These are phyloP conservation scores for Sechiopsis laciniata DNA, from an alignment of 306 rosid species.

Conservation along the genomic window DNA sequence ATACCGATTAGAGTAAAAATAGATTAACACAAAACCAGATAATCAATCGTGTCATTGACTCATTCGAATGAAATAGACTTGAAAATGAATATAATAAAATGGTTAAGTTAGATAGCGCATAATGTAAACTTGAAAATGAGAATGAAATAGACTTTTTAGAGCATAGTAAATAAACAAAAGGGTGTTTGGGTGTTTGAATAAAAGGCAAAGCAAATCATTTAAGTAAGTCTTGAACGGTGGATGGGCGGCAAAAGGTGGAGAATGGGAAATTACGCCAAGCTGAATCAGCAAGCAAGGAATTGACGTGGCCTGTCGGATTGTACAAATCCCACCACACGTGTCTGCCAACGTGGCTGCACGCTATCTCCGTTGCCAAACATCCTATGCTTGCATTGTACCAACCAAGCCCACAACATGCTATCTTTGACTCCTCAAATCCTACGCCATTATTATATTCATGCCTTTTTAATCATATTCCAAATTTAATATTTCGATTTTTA, in stretches of 20 bases:
- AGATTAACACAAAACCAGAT: too few relatives aligned
- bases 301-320: constrained; percentile 60
- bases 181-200: too few relatives aligned
- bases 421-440: constrained; percentile 41
- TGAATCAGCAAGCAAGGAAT: constrained; percentile 61
- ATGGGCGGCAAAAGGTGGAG: constrained; percentile 43
- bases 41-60: too few relatives aligned
- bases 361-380: constrained; percentile 61
- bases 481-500: too few relatives aligned
- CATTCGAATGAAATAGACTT: too few relatives aligned
- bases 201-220: not conserved
- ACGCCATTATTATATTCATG: not conserved
- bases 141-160: too few relatives aligned
- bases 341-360: constrained; percentile 39
- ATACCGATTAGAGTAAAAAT: too few relatives aligned
- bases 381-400: constrained; percentile 58
- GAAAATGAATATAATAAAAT: too few relatives aligned
- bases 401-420: constrained; percentile 80
- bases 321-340: constrained; percentile 84
- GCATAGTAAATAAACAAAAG: too few relatives aligned
- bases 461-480: too few relatives aligned
- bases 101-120: too few relatives aligned
- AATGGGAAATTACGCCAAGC: constrained; percentile 51
- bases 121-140: too few relatives aligned
- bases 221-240: constrained; percentile 39